phyloP scores from a whole-genome alignment of 1,284 basidiomycete species.

The Naganishia liquefaciens region DNA sequence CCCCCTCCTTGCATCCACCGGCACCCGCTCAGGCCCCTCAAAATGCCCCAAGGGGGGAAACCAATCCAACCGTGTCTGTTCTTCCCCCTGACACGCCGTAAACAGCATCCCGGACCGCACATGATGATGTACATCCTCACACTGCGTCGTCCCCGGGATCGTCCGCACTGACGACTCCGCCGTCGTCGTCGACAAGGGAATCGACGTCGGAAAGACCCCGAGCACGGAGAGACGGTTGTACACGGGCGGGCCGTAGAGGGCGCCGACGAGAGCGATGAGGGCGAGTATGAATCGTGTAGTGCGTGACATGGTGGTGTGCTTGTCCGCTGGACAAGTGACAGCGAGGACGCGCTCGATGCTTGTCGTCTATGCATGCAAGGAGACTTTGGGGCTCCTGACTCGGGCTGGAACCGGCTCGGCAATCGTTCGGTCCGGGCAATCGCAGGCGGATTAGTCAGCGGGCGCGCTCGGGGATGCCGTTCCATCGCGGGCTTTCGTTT shows the following conservation, averaged over 20 bases:
- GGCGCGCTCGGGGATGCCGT: too few relatives aligned
- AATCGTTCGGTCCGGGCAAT: too few relatives aligned
- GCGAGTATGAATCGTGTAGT: neutral
- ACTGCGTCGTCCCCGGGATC: slow-evolving; percentile 28
- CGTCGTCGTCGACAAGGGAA: neutral
- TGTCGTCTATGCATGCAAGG: too few relatives aligned
- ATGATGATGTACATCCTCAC: slow-evolving; percentile 36
- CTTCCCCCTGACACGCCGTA: slow-evolving; percentile 33
- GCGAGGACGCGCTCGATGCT: too few relatives aligned
- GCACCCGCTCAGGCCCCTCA: slow-evolving; percentile 10
- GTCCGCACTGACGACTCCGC: neutral
- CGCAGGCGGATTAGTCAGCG: too few relatives aligned
- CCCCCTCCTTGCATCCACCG: slow-evolving; percentile 11
- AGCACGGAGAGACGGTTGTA: slow-evolving; percentile 7
- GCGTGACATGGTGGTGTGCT: neutral
- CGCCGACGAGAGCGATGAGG: neutral
- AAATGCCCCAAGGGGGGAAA: slow-evolving; percentile 39
- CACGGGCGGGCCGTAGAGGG: slow-evolving; percentile 6
- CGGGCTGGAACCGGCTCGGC: too few relatives aligned
- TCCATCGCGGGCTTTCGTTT: too few relatives aligned
- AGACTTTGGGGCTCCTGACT: too few relatives aligned
- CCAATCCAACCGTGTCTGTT: slow-evolving; percentile 34
- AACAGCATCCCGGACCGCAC: slow-evolving; percentile 30
- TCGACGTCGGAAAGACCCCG: slow-evolving; percentile 2
- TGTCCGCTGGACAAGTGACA: too few relatives aligned